These are phyloP conservation scores for Rosa lucieae DNA, from an alignment of 306 rosid species.

Conservation along the genomic window DNA sequence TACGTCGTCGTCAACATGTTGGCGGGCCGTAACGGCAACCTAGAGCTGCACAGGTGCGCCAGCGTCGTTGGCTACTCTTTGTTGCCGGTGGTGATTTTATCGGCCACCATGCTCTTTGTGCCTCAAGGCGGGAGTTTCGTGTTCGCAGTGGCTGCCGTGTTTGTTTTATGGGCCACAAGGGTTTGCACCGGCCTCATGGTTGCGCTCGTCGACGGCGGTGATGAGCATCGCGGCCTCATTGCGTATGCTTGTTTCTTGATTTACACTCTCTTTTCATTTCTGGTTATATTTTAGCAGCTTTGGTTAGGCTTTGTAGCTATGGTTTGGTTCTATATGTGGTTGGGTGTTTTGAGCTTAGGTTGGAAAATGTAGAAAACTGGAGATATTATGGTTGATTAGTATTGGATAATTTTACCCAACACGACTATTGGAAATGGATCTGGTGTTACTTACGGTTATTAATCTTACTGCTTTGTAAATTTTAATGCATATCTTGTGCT, in stretches of 20 bases:
- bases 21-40: conserved; percentile 83
- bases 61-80: conserved; percentile 87
- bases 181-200: conserved; percentile 74
- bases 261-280: conserved; percentile 85
- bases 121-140: conserved; percentile 62
- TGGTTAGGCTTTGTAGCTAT: conserved; percentile 5
- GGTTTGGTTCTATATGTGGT: background rate
- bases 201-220: conserved; percentile 87
- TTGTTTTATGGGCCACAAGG: conserved; percentile 88
- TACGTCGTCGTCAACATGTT: conserved; percentile 91
- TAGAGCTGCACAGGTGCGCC: conserved; percentile 85
- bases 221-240: conserved; percentile 83
- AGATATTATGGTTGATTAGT: no score
- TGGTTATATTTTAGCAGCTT: conserved; percentile 68
- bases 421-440: no score
- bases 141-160: conserved; percentile 50
- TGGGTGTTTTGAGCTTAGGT: no score
- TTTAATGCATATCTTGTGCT: no score
- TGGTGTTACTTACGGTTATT: no score
- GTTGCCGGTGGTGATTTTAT: conserved; percentile 81
- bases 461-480: no score
- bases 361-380: no score
- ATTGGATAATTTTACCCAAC: no score
- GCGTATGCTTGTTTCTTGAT: conserved; percentile 94
- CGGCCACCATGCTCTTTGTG: conserved; percentile 67